phyloP scores from a whole-genome alignment of 2,329 filamentous ascomycete genomes.

The Coniochaeta prunicola region DNA sequence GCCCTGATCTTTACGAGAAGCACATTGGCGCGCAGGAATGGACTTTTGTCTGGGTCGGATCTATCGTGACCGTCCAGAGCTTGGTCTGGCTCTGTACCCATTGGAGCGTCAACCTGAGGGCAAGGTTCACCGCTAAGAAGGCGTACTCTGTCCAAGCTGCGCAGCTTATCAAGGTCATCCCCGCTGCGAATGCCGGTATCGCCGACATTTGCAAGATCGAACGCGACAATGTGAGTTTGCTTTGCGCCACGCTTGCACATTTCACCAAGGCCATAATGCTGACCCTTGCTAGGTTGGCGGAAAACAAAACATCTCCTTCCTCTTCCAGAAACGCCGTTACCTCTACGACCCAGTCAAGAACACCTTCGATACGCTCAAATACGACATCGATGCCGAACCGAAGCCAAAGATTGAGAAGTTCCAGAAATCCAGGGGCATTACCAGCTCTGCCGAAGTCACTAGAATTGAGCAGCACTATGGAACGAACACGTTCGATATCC shows the following conservation, averaged over 20 bases:
- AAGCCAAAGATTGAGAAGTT: slow-evolving; percentile 73
- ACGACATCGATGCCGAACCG: slow-evolving; percentile 77
- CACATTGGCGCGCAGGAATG: slow-evolving; percentile 93
- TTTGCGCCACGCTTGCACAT: slow-evolving; percentile 5
- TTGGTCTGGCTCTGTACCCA: slow-evolving; percentile 93
- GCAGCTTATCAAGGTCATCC: slow-evolving; percentile 85
- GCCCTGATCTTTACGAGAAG: slow-evolving; percentile 74
- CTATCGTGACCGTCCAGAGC: slow-evolving; percentile 81
- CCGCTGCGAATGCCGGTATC: slow-evolving; percentile 78
- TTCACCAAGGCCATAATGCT: slow-evolving; percentile 1
- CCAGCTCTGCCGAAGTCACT: slow-evolving; percentile 66
- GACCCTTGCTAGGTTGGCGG: slow-evolving; percentile 48
- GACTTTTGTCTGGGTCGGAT: slow-evolving; percentile 91
- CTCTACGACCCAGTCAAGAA: slow-evolving; percentile 67
- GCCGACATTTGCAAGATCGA: slow-evolving; percentile 80
- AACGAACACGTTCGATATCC: slow-evolving; percentile 93
- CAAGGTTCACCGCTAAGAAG: slow-evolving; percentile 70
- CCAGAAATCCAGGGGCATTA: slow-evolving; percentile 72
- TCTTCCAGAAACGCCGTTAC: slow-evolving; percentile 98
- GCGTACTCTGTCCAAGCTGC: slow-evolving; percentile 67
- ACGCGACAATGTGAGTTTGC: slow-evolving; percentile 54
- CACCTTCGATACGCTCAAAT: slow-evolving; percentile 75
- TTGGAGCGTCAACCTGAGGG: slow-evolving; percentile 88
- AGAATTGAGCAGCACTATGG: slow-evolving; percentile 89
- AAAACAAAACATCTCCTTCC: slow-evolving; percentile 74